phyloP scores from a whole-genome alignment of 2,329 filamentous ascomycete genomes.

The Scedosporium aurantiacum region DNA sequence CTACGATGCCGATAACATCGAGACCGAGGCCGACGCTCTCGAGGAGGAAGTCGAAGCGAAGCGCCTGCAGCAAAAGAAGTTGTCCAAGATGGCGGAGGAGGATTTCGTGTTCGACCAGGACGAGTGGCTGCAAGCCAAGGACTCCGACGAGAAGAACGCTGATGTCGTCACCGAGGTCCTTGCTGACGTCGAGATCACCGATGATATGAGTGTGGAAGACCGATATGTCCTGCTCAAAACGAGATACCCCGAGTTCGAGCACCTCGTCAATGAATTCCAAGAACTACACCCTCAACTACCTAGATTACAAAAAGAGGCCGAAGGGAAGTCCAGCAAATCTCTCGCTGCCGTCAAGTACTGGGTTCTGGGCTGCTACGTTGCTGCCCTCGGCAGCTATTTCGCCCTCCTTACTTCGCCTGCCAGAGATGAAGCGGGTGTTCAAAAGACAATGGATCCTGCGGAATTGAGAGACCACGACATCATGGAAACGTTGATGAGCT shows the following conservation, averaged over 20 bases:
- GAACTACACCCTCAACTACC: conserved; percentile 57
- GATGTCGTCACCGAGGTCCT: conserved; percentile 71
- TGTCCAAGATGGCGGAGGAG: conserved; percentile 77
- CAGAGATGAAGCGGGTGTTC: conserved; percentile 39
- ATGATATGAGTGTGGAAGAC: conserved; percentile 67
- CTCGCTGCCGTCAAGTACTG: conserved; percentile 63
- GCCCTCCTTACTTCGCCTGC: conserved; percentile 77
- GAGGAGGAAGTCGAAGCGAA: conserved; percentile 89
- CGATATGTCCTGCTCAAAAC: conserved; percentile 62
- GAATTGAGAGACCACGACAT: conserved; percentile 82
- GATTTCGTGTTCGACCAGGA: conserved; percentile 90
- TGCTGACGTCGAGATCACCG: conserved; percentile 69
- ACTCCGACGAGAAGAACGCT: conserved; percentile 36
- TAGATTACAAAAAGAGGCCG: conserved; percentile 45
- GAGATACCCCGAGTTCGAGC: conserved; percentile 87
- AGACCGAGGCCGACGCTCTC: conserved; percentile 58
- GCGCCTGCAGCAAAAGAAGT: conserved; percentile 79
- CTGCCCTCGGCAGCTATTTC: conserved; percentile 85
- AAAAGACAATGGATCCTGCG: conserved; percentile 56
- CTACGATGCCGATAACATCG: conserved; percentile 72
- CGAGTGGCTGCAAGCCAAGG: conserved; percentile 61
- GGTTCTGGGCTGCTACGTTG: conserved; percentile 75
- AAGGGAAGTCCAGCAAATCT: conserved; percentile 38
- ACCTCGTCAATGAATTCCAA: conserved; percentile 68
- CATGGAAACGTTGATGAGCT: conserved; percentile 74